Evolutionary conservation across 2,329 filamentous ascomycete species (phyloP), one percentile per base, ranked within the genome.

Genomic region (Cryphonectria japonica): DNA sequence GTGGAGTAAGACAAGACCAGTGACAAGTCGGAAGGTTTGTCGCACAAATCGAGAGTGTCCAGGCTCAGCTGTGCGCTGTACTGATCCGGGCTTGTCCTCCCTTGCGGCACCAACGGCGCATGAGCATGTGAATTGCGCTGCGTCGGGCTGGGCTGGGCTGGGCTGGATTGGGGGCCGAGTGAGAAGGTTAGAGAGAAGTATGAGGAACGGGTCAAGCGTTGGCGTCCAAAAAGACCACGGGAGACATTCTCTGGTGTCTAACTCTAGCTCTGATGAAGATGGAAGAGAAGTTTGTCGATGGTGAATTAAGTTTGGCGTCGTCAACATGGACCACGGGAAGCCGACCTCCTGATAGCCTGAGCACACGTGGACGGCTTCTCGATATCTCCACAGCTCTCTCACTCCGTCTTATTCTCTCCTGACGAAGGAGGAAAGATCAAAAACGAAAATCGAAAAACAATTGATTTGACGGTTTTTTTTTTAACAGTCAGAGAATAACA

Each of bases 1-100:
- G 46, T 26, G 66, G 52, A 41, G 66, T 69, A 34, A 69, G 62
- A 64, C 70, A 71, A 66, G 66, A 64, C 69, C 65, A 62, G 54
- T 66, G 69, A 69, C 66, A 63, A 60, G 62, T 50, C 54, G 69
- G 62, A 41, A 68, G 41, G 57, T 11, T 8, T 65, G 71, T 72
- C 37, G 69, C 46, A 72, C 71, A 68, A 61, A 64, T 39, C 71
- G 69, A 72, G 65, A 9, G 46, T 50, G 71, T 66, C 68, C 66
- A 72, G 71, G 68, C 68, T 70, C 66, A 68, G 66, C 37, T 63
- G 46, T 34, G 66, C 50, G 64, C 68, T 68, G 60, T 43, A 19
- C 50, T 68, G 65, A 62, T 66, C 66, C 52, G 69, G 68, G 57
- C 71, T 67, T 68, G 63, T 57, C 65, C 71, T 70, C 71, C 68